phyloP scores from a whole-genome alignment of 495 filamentous ascomycete genomes.

The Trichodelitschia bisporula region DNA sequence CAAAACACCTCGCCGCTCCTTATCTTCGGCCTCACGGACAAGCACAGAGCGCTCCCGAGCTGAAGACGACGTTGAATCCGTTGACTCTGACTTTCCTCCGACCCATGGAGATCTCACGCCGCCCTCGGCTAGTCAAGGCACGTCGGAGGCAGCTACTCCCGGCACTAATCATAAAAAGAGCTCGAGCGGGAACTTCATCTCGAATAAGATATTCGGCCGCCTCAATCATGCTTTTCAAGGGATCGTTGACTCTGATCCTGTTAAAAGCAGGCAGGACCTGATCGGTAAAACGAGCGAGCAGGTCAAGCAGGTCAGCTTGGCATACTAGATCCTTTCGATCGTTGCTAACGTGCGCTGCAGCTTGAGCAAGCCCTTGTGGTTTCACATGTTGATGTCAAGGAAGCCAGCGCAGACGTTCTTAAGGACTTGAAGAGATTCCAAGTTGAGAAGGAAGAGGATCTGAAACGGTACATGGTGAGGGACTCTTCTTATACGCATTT shows the following conservation, averaged over 20 bases:
- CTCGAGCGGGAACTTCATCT: conserved; percentile 54
- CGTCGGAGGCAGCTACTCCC: conserved; percentile 15
- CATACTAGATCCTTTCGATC: background rate
- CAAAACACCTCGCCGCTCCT: conserved; percentile 32
- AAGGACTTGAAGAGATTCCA: conserved; percentile 85
- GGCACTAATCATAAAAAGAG: conserved; percentile 37
- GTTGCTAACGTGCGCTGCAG: conserved; percentile 16
- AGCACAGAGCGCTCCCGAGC: conserved; percentile 3
- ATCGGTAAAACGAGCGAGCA: conserved; percentile 83
- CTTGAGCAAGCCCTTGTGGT: conserved; percentile 75
- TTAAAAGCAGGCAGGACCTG: conserved; percentile 71
- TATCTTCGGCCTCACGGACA: conserved; percentile 28
- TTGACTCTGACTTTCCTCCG: conserved; percentile 86
- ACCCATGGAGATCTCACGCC: conserved; percentile 54
- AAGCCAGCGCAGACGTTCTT: conserved; percentile 65
- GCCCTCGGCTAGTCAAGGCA: conserved; percentile 25
- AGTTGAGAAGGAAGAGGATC: conserved; percentile 76
- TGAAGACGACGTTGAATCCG: conserved; percentile 44
- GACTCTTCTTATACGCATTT: background rate
- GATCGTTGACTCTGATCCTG: conserved; percentile 86
- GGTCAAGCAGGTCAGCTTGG: conserved; percentile 28
- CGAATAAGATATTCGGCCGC: conserved; percentile 83
- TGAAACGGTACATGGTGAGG: conserved; percentile 83
- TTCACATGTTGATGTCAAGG: conserved; percentile 69
- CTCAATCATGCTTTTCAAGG: conserved; percentile 89